Conservation (phyloP, 306 rosid species). For the Prunus fruticosa region DNA sequence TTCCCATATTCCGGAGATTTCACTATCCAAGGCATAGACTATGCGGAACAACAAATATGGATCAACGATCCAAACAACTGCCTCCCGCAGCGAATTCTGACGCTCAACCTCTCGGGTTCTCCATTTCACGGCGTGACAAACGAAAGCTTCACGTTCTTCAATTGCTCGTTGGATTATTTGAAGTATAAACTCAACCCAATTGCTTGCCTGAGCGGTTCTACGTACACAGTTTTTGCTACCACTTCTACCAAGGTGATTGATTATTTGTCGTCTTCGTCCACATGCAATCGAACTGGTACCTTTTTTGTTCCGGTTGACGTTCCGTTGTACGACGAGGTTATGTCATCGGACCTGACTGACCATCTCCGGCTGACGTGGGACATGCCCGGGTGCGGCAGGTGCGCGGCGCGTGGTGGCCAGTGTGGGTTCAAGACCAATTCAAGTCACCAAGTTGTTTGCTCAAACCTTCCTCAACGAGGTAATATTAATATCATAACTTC, state of each 20-base stretch:
- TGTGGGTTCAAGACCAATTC: constrained; percentile 46
- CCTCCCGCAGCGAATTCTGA: constrained; percentile 53
- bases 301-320: constrained; percentile 49
- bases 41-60: constrained; percentile 52
- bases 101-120: constrained; percentile 48
- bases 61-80: constrained; percentile 67
- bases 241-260: constrained; percentile 16
- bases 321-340: constrained; percentile 17
- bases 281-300: constrained; percentile 27
- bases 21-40: constrained; percentile 50
- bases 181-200: constrained; percentile 42
- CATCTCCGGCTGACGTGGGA: constrained; percentile 56
- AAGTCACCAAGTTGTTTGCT: constrained; percentile 42
- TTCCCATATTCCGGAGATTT: constrained; percentile 47
- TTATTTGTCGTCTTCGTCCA: constrained; percentile 27
- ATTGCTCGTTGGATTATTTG: constrained; percentile 53
- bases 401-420: constrained; percentile 52
- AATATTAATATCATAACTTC: background rate
- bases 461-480: constrained; percentile 40
- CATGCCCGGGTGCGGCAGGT: constrained; percentile 54
- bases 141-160: constrained; percentile 53
- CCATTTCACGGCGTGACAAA: constrained; percentile 40
- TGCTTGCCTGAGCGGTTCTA: constrained; percentile 44
- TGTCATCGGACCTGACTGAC: constrained; percentile 38
- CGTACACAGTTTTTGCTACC: constrained; percentile 50